Evolutionary conservation across 148 eudicot genomes (phyloP).

Genomic region (Amaranthus palmeri): DNA sequence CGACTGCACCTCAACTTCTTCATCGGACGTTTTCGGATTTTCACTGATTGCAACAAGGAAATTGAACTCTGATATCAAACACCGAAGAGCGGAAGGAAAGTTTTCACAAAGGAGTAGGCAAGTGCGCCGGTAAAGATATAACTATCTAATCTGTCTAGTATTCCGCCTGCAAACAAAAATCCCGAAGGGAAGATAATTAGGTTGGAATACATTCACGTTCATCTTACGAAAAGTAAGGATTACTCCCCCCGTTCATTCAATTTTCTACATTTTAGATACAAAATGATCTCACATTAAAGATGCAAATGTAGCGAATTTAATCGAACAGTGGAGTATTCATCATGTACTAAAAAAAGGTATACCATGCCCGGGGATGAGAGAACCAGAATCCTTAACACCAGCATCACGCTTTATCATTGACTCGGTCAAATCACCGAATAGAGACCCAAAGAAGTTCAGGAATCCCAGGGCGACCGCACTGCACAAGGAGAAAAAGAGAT

Average conservation of each 20-base stretch:
- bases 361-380: conserved; percentile 99
- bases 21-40: neutral
- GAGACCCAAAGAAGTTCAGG: conserved; percentile 87
- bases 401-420: conserved; percentile 99
- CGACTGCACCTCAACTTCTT: neutral
- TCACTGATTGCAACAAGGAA: neutral
- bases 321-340: neutral
- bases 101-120: conserved; percentile 72
- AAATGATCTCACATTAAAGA: neutral
- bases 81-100: conserved; percentile 61
- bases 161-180: conserved; percentile 60
- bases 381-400: conserved; percentile 96
- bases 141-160: conserved; percentile 91
- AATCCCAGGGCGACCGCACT: conserved; percentile 78
- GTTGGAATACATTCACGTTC: too few relatives aligned
- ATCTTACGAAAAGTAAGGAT: too few relatives aligned
- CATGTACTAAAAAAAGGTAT: conserved; percentile 14
- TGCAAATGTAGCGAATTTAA: too few relatives aligned
- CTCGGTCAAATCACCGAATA: conserved; percentile 90
- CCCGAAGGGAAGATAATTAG: neutral
- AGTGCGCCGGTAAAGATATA: conserved; percentile 95
- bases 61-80: conserved; percentile 36
- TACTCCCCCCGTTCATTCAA: too few relatives aligned
- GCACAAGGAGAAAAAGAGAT: conserved; percentile 27
- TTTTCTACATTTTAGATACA: too few relatives aligned